Evolutionary conservation across 192 early-diverging fungal genomes (phyloP), one percentile per base, ranked within the genome.

Genomic region (Phycomyces blakesleeanus): DNA sequence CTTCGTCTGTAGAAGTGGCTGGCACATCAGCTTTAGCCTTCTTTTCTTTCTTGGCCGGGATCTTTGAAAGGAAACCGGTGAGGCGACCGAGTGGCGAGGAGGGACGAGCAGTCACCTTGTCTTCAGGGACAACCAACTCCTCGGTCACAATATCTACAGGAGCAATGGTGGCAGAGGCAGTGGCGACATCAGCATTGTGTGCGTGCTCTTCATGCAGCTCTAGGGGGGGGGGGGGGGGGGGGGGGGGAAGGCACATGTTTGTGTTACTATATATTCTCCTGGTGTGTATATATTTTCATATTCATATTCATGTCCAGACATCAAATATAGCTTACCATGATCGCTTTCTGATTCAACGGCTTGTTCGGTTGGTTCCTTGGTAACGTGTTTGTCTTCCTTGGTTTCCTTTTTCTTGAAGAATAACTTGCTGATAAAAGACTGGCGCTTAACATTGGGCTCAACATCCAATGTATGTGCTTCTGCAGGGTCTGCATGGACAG

Each of bases 1-100:
- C 61, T 40, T 53, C 51, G 22, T 38, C 38, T 27, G 27, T 38
- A 11, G 34, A 50, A 53, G 37, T 16, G 26, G 29, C 22, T 6
- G 44, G 44, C 11, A 12, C 44, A 41, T 29, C n/a, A 21, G 20
- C 8, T 26, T 63, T 38, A 22, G 38, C 51, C 24, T 52, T 44
- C 34, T 63, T 63, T 34, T 63, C 39, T 37, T 63, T 53, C 51
- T 63, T 61, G 44, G 44, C 44, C 12, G 44, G 44, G 11, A 47
- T 47, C 11, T 49, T 51, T 26, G 47, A 41, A 18, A 63, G 53
- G 37, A 63, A 40, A 9, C 51, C 51, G 40, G 61, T 55, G 16
- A 63, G 38, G 24, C 61, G 61, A 41, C 61, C 61, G 22, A 63
- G 51, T 39, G 61, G 61, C 34, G 61, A 63, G 53, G 61, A 63